Base-by-base conservation (phyloP, 306 rosid species). In the Lablab purpureus region DNA sequence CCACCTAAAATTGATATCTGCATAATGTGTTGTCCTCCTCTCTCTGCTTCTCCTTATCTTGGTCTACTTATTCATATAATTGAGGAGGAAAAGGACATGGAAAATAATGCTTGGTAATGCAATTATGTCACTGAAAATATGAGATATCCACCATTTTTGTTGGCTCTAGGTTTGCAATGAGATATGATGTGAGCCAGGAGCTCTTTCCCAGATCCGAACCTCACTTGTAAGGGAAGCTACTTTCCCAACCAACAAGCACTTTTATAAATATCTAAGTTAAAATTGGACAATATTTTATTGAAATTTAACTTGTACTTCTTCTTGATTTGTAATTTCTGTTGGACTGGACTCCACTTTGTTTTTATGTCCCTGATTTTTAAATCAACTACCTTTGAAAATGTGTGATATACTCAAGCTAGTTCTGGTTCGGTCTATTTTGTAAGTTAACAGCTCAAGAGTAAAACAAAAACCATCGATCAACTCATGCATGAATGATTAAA, bases 171-270 rank as follows among this genome's bases (percentile, higher is more conserved):
- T 43, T 52, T 63, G 63, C 10, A 84, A 60, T 7, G 49, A 37
- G 67, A 19, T 43, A 55, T 2, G 60, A 54, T 52, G 19, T 32
- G 43, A 78, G 76, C 28, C 27, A 54, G 7, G 78, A 47, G 28
- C 37, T 36, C 37, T 71, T 22, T 55, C 17, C 19, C 10, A 62
- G 36, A 45, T 22, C 51, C 2, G 77, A 4, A 75, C 82, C 78
- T 81, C 76, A 73, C 91, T 87, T 89, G 80, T 21, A 89, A 87
- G 88, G 23, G 32, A 85, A 89, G 91, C 78, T 75, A 85, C 52
- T 40, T 37, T 51, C 15, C 36, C 74, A 36, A 69, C 81, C 50
- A 73, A 60, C 75, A 14, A 74, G 52, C 65, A 72, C 77, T 72
- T 73, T 23, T 41, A 54, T 7, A 23, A 25, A 75, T 47, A 58